Percentiles rank a stretch among this genome's conserved stretches.
These are phyloP conservation scores for Penicillium sp. DNA, from an alignment of 2,329 filamentous ascomycete genomes.

Conservation along the genomic window DNA sequence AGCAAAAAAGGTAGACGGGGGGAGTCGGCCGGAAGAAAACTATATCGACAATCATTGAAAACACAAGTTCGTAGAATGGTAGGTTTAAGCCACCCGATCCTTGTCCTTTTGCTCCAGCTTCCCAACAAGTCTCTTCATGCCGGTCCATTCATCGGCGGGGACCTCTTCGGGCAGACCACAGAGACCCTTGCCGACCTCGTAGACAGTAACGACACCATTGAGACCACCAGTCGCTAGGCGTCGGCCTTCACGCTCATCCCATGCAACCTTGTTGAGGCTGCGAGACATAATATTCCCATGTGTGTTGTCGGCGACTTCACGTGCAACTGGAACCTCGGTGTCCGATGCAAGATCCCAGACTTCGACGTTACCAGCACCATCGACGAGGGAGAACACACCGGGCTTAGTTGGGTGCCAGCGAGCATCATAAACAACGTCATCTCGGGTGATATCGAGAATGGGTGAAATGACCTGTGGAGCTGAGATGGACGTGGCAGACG, in stretches of 20 bases:
- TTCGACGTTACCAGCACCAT: slow-evolving; percentile 88
- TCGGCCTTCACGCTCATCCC: slow-evolving; percentile 88
- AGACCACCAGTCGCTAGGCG: slow-evolving; percentile 87
- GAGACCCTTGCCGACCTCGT: slow-evolving; percentile 80
- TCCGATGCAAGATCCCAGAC: slow-evolving; percentile 94
- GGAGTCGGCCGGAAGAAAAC: slow-evolving; percentile 15
- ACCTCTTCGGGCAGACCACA: slow-evolving; percentile 81
- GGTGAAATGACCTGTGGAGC: slow-evolving; percentile 63
- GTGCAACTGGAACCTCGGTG: slow-evolving; percentile 86
- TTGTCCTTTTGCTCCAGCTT: slow-evolving; percentile 62
- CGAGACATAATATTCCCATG: slow-evolving; percentile 71
- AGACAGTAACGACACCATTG: slow-evolving; percentile 86
- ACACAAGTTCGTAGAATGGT: neutral
- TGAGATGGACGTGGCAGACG: slow-evolving; percentile 39
- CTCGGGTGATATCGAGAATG: slow-evolving; percentile 84
- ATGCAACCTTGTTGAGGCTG: slow-evolving; percentile 90
- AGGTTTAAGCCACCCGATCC: slow-evolving; percentile 35
- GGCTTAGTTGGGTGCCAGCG: slow-evolving; percentile 94
- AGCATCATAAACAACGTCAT: slow-evolving; percentile 96
- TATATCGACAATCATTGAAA: slow-evolving; percentile 7
- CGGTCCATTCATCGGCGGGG: slow-evolving; percentile 87
- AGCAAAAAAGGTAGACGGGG: slow-evolving; percentile 9
- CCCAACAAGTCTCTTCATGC: slow-evolving; percentile 84
- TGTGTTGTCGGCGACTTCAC: slow-evolving; percentile 54
- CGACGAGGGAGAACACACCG: slow-evolving; percentile 90